Evolutionary conservation across 768 basidiomycete species (phyloP).

Genomic region (Tylopilus vinaceipallidus): DNA sequence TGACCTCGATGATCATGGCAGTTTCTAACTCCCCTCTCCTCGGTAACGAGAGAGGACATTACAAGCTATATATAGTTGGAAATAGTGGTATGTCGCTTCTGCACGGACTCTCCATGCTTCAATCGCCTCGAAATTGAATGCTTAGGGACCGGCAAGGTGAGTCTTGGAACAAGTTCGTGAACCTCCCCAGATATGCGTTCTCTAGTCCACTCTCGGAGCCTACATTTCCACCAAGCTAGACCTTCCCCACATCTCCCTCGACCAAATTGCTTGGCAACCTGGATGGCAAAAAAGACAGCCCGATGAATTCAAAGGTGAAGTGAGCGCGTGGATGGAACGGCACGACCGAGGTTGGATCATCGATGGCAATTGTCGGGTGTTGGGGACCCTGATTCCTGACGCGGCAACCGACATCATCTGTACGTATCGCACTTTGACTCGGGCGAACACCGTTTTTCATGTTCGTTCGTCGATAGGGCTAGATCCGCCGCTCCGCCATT

Average conservation of each 20-base stretch:
- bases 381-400: conserved; percentile 36
- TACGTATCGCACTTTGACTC: conserved; percentile 26
- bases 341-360: conserved; percentile 48
- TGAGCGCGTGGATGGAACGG: conserved; percentile 26
- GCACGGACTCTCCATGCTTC: background rate
- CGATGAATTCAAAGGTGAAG: conserved; percentile 24
- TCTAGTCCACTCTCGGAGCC: conserved; percentile 47
- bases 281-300: conserved; percentile 39
- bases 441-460: no score
- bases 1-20: conserved; percentile 12
- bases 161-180: background rate
- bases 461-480: conserved; percentile 51
- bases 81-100: conserved; percentile 45
- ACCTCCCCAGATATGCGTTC: background rate
- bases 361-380: conserved; percentile 44
- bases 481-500: conserved; percentile 59
- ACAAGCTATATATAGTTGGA: conserved; percentile 47
- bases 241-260: conserved; percentile 47
- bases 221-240: conserved; percentile 43
- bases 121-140: background rate
- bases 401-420: conserved; percentile 53
- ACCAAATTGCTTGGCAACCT: conserved; percentile 48
- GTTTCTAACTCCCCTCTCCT: conserved; percentile 24
- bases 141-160: conserved; percentile 41
- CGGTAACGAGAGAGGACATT: conserved; percentile 46